phyloP scores from a whole-genome alignment of 2,329 filamentous ascomycete species.

The Celoporthe dispersa region DNA sequence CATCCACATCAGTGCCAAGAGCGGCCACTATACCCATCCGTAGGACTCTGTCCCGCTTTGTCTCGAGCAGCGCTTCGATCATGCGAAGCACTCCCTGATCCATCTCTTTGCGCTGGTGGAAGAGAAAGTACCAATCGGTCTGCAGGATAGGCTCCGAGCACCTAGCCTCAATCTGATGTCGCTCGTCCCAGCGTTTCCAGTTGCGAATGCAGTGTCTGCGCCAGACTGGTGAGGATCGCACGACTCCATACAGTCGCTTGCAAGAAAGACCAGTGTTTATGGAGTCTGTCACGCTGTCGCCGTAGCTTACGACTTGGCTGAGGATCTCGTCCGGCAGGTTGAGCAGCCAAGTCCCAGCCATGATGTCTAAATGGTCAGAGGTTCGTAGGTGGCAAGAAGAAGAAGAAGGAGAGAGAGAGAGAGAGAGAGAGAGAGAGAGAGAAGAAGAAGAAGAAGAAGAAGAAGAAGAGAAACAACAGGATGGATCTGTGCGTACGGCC shows the following conservation, averaged over 20 bases:
- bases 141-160: conserved; percentile 45
- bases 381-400: too few species aligned
- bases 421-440: not conserved
- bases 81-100: conserved; percentile 42
- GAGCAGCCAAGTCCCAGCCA: conserved; percentile 15
- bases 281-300: conserved; percentile 23
- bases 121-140: conserved; percentile 60
- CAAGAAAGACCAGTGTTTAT: conserved; percentile 55
- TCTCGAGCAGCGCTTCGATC: conserved; percentile 58
- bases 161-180: conserved; percentile 48
- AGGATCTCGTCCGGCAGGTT: conserved; percentile 66
- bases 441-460: too few species aligned
- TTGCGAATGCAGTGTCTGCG: conserved; percentile 56
- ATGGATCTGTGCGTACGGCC: not conserved
- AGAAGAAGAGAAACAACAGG: not conserved
- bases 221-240: conserved; percentile 63
- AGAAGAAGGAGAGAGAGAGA: not conserved
- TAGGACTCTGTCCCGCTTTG: conserved; percentile 57
- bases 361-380: not conserved
- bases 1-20: conserved; percentile 65
- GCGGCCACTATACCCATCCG: conserved; percentile 59
- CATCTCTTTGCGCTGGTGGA: conserved; percentile 42
- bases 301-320: conserved; percentile 57
- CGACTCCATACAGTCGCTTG: conserved; percentile 53
- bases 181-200: conserved; percentile 61